Base-by-base conservation (phyloP, 768 basidiomycete genomes). In the Tricholoma flavovirens region DNA sequence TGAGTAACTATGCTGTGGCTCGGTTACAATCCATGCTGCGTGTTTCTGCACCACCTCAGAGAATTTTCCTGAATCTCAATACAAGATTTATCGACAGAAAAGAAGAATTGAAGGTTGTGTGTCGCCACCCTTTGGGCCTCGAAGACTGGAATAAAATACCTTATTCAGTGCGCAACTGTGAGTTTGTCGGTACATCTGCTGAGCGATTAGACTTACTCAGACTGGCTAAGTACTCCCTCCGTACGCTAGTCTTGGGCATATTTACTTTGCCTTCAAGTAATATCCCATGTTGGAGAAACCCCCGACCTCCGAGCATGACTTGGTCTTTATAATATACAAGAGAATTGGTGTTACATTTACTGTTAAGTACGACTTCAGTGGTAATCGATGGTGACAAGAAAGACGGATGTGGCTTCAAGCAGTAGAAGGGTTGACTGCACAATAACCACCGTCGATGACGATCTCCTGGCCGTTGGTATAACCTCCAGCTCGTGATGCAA, bases 391-490 rank as follows among this genome's bases (percentile, higher is more conserved):
- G 7, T 8, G 4, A 36, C 40, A 38, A 40, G 5, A 26, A 14
- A 32, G 22, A 30, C 42, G 30, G 5, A 19, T 12, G 24, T 53
- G 24, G 24, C 10, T 21, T 75, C 60, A 81, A 19, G 66, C 57
- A 3, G 66, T 71, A 1, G 83, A 73, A 30, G 90, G 90, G 64
- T 92, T 93, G 38, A 90, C 87, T 12, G 86, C 78, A 1, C 82
- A 53, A 66, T 80, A 89, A 0, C 89, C 87, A 26, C 90, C 90
- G 62, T 93, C 90, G 33, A 91, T 78, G 15, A 83, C 71, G 42
- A 93, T 77, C 66, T 91, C 87, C 65, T 91, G 89, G 11, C 90
- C 90, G 59, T 87, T 87, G 59, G 80, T 82, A 65, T 89, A 92
- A 26, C 76, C 82, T 32, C 87, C 88, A 2, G 88, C 86, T 9